These are phyloP conservation scores for Fusarium zealandicum DNA, from an alignment of 2,329 filamentous ascomycete species.

Conservation along the genomic window DNA sequence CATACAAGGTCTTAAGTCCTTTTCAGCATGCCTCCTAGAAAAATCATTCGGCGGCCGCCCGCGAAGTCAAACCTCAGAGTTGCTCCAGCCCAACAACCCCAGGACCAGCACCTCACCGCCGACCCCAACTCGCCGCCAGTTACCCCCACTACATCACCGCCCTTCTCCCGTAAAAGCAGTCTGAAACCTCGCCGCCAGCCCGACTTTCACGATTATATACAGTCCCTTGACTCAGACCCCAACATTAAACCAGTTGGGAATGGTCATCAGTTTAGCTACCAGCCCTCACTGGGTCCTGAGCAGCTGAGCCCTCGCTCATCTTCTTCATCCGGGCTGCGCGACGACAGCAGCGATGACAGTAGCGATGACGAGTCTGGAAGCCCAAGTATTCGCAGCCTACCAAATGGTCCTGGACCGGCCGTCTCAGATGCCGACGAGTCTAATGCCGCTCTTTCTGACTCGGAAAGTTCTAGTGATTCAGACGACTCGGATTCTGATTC, in stretches of 20 bases:
- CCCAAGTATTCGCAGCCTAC: slow-evolving; percentile 40
- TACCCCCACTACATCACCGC: slow-evolving; percentile 53
- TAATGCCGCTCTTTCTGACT: slow-evolving; percentile 25
- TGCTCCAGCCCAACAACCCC: slow-evolving; percentile 28
- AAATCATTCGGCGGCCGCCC: slow-evolving; percentile 47
- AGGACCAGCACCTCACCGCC: slow-evolving; percentile 43
- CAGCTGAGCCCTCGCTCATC: slow-evolving; percentile 49
- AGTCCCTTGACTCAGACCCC: slow-evolving; percentile 46
- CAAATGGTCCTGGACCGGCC: slow-evolving; percentile 30
- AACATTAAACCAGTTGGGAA: slow-evolving; percentile 53
- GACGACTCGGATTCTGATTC: slow-evolving; percentile 34
- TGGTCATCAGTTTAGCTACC: slow-evolving; percentile 54
- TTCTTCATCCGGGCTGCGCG: slow-evolving; percentile 40
- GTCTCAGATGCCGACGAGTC: slow-evolving; percentile 21
- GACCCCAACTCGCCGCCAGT: slow-evolving; percentile 58
- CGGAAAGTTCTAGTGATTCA: slow-evolving; percentile 25
- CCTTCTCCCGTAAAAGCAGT: slow-evolving; percentile 45
- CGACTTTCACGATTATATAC: slow-evolving; percentile 44
- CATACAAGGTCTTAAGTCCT: slow-evolving; percentile 6
- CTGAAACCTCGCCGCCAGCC: slow-evolving; percentile 44
- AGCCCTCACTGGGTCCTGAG: slow-evolving; percentile 44
- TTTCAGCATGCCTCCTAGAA: slow-evolving; percentile 44
- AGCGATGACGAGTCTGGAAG: slow-evolving; percentile 41
- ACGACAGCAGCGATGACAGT: slow-evolving; percentile 33
- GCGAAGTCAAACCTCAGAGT: slow-evolving; percentile 53